Conservation (phyloP, 148 eudicot species). For the Arctostaphylos glauca region DNA sequence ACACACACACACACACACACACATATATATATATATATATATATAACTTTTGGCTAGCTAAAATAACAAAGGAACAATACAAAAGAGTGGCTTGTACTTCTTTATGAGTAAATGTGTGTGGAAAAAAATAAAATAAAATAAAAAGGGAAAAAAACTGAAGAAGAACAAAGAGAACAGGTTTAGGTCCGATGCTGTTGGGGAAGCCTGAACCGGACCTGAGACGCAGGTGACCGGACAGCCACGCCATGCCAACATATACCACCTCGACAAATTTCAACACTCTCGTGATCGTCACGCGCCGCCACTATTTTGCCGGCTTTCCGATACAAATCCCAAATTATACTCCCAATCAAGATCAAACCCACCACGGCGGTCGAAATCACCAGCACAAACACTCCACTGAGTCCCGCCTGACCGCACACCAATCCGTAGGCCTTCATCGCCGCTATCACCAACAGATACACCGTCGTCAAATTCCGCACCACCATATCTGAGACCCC, state of each 20-base stretch:
- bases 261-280: constrained; percentile 39
- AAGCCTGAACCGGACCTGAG: constrained; percentile 66
- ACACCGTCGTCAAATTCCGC: constrained; percentile 52
- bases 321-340: constrained; percentile 77
- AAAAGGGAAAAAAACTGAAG: neutral
- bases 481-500: constrained; percentile 66
- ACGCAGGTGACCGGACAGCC: constrained; percentile 74
- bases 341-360: constrained; percentile 32
- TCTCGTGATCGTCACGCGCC: constrained; percentile 14
- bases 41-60: too few relatives aligned
- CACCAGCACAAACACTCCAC: constrained; percentile 44
- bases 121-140: neutral
- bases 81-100: neutral
- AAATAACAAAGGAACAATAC: neutral
- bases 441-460: constrained; percentile 57
- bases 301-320: constrained; percentile 35
- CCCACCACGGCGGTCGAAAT: constrained; percentile 56
- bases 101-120: neutral
- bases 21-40: too few relatives aligned
- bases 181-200: constrained; percentile 20
- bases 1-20: too few relatives aligned
- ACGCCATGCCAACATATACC: constrained; percentile 97
- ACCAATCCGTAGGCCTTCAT: constrained; percentile 58
- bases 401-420: constrained; percentile 38
- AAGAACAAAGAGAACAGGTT: neutral